phyloP scores from a whole-genome alignment of 179 eudicot genomes.

The Spinacia oleracea region DNA sequence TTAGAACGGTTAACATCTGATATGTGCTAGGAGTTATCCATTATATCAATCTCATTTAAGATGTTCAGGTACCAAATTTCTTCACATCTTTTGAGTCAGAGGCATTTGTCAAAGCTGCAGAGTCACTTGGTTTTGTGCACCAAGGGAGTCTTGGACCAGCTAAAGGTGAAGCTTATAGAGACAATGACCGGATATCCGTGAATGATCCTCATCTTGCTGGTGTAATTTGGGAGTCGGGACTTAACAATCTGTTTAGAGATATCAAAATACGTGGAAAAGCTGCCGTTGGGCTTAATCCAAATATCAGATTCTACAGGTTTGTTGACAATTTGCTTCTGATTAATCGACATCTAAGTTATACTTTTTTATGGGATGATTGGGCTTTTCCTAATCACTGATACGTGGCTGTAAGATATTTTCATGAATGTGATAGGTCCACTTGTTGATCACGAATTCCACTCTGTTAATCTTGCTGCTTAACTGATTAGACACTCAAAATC shows the following conservation, averaged over 20 bases:
- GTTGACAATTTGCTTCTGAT: conserved; percentile 15
- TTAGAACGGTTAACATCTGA: neutral
- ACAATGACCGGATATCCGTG: conserved; percentile 86
- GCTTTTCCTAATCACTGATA: neutral
- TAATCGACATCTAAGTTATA: neutral
- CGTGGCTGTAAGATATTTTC: neutral
- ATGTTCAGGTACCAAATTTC: conserved; percentile 68
- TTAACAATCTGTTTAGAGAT: conserved; percentile 53
- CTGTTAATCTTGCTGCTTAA: neutral
- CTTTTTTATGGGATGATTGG: neutral
- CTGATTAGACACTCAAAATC: neutral
- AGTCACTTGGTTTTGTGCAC: conserved; percentile 76
- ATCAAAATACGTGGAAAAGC: conserved; percentile 72
- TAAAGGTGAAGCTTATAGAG: conserved; percentile 89
- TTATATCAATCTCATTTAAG: conserved; percentile 25
- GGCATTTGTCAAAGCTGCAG: conserved; percentile 74
- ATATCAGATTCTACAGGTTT: conserved; percentile 88
- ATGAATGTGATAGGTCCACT: neutral
- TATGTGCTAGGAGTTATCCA: neutral
- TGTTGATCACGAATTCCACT: neutral
- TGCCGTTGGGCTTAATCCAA: conserved; percentile 89
- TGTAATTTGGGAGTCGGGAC: conserved; percentile 75
- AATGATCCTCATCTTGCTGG: conserved; percentile 73
- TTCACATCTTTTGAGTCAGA: conserved; percentile 69
- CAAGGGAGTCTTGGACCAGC: conserved; percentile 98